Evolutionary conservation across 1,284 basidiomycete genomes (phyloP).

Genomic region (Moesziomyces aphidis): DNA sequence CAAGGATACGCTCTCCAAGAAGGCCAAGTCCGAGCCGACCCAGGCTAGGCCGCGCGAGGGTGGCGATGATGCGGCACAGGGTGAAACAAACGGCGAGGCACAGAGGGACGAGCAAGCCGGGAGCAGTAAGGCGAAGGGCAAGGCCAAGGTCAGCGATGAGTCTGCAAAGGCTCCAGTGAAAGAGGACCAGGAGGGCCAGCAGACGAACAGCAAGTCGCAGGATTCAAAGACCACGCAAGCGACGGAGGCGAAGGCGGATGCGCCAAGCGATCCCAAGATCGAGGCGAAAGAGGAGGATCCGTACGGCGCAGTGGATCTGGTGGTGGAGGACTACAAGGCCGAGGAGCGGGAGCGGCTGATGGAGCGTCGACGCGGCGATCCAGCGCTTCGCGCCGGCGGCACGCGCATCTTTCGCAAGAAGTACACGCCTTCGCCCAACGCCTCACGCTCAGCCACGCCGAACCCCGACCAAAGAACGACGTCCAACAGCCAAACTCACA

Average conservation of each 20-base stretch:
- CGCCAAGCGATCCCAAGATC: background rate
- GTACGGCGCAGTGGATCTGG: slow-evolving; percentile 55
- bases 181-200: background rate
- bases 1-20: slow-evolving; percentile 36
- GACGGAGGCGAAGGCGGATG: background rate
- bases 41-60: slow-evolving; percentile 4
- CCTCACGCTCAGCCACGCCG: slow-evolving; percentile 20
- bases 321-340: slow-evolving; percentile 54
- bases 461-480: slow-evolving; percentile 8
- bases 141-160: slow-evolving; percentile 13
- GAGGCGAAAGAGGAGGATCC: slow-evolving; percentile 14
- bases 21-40: slow-evolving; percentile 6
- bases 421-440: slow-evolving; percentile 38
- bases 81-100: background rate
- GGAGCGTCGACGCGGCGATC: slow-evolving; percentile 55
- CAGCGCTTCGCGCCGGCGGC: slow-evolving; percentile 50
- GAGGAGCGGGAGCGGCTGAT: slow-evolving; percentile 55
- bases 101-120: background rate
- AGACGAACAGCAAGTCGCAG: background rate
- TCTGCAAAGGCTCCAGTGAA: background rate
- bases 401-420: slow-evolving; percentile 56
- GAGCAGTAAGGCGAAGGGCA: slow-evolving; percentile 5
- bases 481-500: background rate
- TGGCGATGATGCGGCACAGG: slow-evolving; percentile 1
- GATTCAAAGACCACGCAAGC: background rate